Base-by-base conservation (phyloP, 768 basidiomycete species). In the Leccinellum albellum region DNA sequence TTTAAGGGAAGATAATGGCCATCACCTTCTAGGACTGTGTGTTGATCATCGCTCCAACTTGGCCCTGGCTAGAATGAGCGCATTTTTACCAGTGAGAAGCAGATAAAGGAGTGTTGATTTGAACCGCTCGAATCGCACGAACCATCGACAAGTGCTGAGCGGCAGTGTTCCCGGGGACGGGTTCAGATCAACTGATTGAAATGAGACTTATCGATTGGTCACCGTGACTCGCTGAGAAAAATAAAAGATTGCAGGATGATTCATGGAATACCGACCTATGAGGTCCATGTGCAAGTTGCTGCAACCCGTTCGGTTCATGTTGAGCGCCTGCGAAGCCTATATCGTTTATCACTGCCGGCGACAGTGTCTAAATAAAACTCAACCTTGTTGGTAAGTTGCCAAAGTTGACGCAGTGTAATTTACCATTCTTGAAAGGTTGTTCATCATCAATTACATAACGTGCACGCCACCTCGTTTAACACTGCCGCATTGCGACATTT, bases 31-130 rank as follows among this genome's bases (percentile, higher is more conserved):
- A 55, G 58, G 42, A 42, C 50, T 14, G 10, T 47, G 50, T 44
- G 42, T 17, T 60, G 63, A 63, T 61, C 61, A 61, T 60, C 59
- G 37, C 44, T 44, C 21, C 10, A 29, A n/a, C 53, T 50, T 51
- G 45, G 10, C 40, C 20, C 55, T 44, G 44, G 53, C 35, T 48
- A 35, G 53, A 35, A 40, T 14, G 54, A 51, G 53, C 45, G 63
- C 23, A 13, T 12, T 33, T 15, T 51, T 23, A 55, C 37, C 53
- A 55, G 13, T 28, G 35, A 40, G 33, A 31, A 17, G 20, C 26
- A 28, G 32, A 48, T 45, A 26, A 47, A 51, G 46, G 46, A n/a
- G 28, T 15, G 21, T 42, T 47, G 24, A 20, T 12, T 10, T n/a
- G 24, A 28, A 32, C 28, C 47, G 13, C 15, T 42, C 42, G n/a